Evolutionary conservation across 2,329 filamentous ascomycete species (phyloP), one percentile per base, ranked within the genome.

Genomic region (Tricladium varicosporioides): DNA sequence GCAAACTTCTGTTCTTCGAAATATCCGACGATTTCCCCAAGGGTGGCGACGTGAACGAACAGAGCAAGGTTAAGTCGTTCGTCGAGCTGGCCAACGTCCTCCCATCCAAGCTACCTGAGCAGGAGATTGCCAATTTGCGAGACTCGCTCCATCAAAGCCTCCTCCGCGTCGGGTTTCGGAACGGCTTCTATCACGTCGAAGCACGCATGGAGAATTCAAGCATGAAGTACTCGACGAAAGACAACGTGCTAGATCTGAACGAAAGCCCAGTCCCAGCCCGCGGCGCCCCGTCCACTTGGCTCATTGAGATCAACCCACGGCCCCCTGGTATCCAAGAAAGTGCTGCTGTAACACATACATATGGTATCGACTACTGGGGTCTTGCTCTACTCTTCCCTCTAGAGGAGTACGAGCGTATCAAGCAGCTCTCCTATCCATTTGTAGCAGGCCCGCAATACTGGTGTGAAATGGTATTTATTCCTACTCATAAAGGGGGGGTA

Each of bases 361-460:
- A 50, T 50, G 48, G 48, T 5, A 22, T 50, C n/a, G 48, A 50
- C 48, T 50, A 50, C 18, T 50, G 48, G 48, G 48, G 48, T 18
- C 19, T 50, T 10, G 48, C 48, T 16, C 9, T 50, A 27, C 48
- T 50, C 10, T 22, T 36, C 18, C 22, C 48, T 9, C 10, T 50
- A 50, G n/a, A 15, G 5, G 48, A 50, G 14, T 15, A 16, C 10
- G 22, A 32, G 10, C 27, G 19, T 13, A 19, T 22, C 9, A 8
- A 15, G 5, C 5, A 10, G 7, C 19, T 50, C 7, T 50, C 48
- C 5, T 10, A 33, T n/a, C 48, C 22, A 5, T 50, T 50, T 19
- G 32, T 13, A 13, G 13, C 8, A 8, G 48, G 48, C 9, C 9
- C 48, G 27, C 48, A 50, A 16, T 36, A 50, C 16, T 22, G 14